Percentiles rank a stretch among this genome's conserved stretches.
phyloP scores from a whole-genome alignment of 495 filamentous ascomycete genomes.

The Apiosordaria backusii region DNA sequence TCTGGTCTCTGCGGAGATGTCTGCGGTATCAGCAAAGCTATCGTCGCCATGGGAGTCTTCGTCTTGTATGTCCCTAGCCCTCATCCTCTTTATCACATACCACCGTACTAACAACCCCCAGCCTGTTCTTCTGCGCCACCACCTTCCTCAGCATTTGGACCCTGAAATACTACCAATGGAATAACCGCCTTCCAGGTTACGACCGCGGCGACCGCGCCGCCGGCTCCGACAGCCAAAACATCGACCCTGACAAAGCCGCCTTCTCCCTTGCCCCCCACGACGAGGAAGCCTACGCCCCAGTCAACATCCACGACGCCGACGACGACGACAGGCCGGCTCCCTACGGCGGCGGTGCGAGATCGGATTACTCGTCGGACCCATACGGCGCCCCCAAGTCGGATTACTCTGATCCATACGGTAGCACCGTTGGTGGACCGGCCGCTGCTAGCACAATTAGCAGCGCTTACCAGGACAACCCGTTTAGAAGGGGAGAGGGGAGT shows the following conservation, averaged over 20 bases:
- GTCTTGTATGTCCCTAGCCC: slow-evolving; percentile 61
- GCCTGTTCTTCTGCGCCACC: slow-evolving; percentile 70
- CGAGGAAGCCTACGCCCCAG: slow-evolving; percentile 49
- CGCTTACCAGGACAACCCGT: slow-evolving; percentile 27
- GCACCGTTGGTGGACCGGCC: slow-evolving; percentile 12
- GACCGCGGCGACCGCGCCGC: slow-evolving; percentile 39
- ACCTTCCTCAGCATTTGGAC: slow-evolving; percentile 73
- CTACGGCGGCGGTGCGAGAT: slow-evolving; percentile 17
- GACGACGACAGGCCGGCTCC: slow-evolving; percentile 22
- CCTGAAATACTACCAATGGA: slow-evolving; percentile 70
- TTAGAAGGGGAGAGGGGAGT: slow-evolving; percentile 29
- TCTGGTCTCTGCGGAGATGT: slow-evolving; percentile 46
- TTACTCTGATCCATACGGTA: slow-evolving; percentile 36
- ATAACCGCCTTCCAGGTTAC: slow-evolving; percentile 71
- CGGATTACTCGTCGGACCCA: slow-evolving; percentile 20
- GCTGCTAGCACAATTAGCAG: slow-evolving; percentile 14
- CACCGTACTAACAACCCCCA: slow-evolving; percentile 31
- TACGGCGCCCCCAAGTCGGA: slow-evolving; percentile 21
- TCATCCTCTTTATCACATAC: neutral
- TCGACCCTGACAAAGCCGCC: slow-evolving; percentile 57
- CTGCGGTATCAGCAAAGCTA: slow-evolving; percentile 72
- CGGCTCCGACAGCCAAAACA: slow-evolving; percentile 43
- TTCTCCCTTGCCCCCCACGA: slow-evolving; percentile 56
- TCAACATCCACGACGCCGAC: slow-evolving; percentile 44
- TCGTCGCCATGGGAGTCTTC: slow-evolving; percentile 73